Evolutionary conservation across 306 rosid genomes (phyloP).

Genomic region (Pyrus betulifolia): DNA sequence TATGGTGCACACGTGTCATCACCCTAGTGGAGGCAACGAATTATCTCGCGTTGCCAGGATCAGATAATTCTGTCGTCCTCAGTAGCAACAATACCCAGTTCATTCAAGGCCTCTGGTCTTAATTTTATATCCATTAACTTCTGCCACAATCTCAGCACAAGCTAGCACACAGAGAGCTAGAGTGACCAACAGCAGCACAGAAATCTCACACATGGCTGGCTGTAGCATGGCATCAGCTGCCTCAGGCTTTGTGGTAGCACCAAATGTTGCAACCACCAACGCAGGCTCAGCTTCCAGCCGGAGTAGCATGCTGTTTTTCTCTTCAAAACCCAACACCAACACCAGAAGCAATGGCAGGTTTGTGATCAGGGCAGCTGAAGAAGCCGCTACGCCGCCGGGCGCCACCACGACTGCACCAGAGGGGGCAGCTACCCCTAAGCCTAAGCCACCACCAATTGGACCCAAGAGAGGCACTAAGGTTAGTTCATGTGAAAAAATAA

Average conservation of each 20-base stretch:
- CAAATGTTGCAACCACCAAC: slow-evolving; percentile 28
- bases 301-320: slow-evolving; percentile 34
- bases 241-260: slow-evolving; percentile 50
- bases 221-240: slow-evolving; percentile 72
- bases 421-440: slow-evolving; percentile 37
- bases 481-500: not conserved
- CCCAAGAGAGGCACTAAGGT: slow-evolving; percentile 93
- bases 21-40: slow-evolving; percentile 55
- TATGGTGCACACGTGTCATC: slow-evolving; percentile 65
- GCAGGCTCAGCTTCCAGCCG: slow-evolving; percentile 22
- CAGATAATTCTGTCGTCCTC: slow-evolving; percentile 31
- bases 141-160: not conserved
- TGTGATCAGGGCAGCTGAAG: slow-evolving; percentile 59
- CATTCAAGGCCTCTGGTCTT: slow-evolving; percentile 33
- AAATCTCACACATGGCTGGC: slow-evolving; percentile 34
- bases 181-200: not conserved
- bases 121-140: slow-evolving; percentile 17
- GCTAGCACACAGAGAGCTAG: not conserved
- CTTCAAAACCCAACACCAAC: slow-evolving; percentile 21
- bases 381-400: slow-evolving; percentile 38
- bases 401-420: slow-evolving; percentile 29
- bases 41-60: slow-evolving; percentile 27
- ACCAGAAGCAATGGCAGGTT: slow-evolving; percentile 31
- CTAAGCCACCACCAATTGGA: slow-evolving; percentile 86
- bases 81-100: not conserved